A percentile compares a stretch with the other conserved stretches of the same genome.
phyloP scores from a whole-genome alignment of 139 green algal genomes.

The Chlamydomonas sp. region DNA sequence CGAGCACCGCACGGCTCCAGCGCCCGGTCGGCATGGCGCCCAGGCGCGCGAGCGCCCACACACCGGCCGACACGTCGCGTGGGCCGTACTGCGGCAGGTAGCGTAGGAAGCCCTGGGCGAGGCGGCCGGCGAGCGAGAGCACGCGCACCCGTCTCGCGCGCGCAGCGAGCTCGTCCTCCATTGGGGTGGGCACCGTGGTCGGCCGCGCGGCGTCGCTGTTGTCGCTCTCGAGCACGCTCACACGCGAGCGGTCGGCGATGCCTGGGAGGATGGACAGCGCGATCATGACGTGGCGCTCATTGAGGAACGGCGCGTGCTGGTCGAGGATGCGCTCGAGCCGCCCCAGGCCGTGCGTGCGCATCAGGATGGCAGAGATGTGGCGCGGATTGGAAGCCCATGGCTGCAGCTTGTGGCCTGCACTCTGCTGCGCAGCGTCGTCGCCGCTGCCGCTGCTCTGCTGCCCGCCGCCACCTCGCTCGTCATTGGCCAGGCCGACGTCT shows the following conservation, averaged over 20 bases:
- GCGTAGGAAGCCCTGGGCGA: conserved; percentile 1
- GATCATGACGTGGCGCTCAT: background rate
- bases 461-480: too few relatives aligned
- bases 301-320: background rate
- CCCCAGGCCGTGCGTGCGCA: background rate
- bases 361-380: background rate
- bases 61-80: background rate
- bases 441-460: too few relatives aligned
- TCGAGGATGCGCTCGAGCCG: background rate
- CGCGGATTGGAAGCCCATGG: background rate
- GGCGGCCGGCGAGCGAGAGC: background rate
- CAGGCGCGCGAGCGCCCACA: background rate
- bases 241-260: background rate
- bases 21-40: background rate
- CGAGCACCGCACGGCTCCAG: background rate
- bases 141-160: background rate
- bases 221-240: background rate
- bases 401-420: too few relatives aligned
- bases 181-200: background rate
- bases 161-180: background rate
- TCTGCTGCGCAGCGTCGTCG: too few relatives aligned
- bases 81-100: conserved; percentile 4
- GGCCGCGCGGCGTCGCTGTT: background rate
- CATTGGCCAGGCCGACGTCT: too few relatives aligned
- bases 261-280: background rate